Evolutionary conservation across 345 rosid species (phyloP).

Genomic region (Boechera retrofracta): DNA sequence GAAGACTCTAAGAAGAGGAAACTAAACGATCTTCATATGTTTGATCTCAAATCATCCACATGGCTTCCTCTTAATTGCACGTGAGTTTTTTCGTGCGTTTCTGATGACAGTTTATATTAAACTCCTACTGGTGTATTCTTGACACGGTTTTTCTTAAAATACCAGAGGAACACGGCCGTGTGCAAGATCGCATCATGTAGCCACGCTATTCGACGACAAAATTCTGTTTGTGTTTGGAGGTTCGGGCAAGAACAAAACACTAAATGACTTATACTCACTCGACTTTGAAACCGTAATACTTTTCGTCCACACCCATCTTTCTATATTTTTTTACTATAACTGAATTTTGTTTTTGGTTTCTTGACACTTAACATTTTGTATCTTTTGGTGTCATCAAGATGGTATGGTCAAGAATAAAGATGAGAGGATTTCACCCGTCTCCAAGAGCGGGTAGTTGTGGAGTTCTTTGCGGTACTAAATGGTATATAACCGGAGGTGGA

Average conservation of each 20-base stretch:
- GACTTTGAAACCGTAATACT: conserved; percentile 88
- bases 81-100: conserved; percentile 53
- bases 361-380: conserved; percentile 4
- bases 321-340: not conserved
- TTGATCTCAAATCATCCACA: conserved; percentile 89
- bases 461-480: conserved; percentile 84
- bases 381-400: conserved; percentile 55
- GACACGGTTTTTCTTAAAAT: not conserved
- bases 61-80: conserved; percentile 99
- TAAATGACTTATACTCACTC: conserved; percentile 92
- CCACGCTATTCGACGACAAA: conserved; percentile 85
- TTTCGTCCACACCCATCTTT: not conserved
- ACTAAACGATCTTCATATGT: conserved; percentile 92
- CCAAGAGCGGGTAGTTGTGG: conserved; percentile 96
- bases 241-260: conserved; percentile 72
- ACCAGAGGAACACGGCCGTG: conserved; percentile 89
- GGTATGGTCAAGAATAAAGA: conserved; percentile 97
- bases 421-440: conserved; percentile 90
- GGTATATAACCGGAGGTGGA: conserved; percentile 99
- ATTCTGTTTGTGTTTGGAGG: conserved; percentile 87
- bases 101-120: conserved; percentile 4
- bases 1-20: conserved; percentile 92
- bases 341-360: not conserved
- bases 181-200: conserved; percentile 86
- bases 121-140: conserved; percentile 14